Conservation (phyloP, 441 rosid species). For the Pelargonium citronellum region DNA sequence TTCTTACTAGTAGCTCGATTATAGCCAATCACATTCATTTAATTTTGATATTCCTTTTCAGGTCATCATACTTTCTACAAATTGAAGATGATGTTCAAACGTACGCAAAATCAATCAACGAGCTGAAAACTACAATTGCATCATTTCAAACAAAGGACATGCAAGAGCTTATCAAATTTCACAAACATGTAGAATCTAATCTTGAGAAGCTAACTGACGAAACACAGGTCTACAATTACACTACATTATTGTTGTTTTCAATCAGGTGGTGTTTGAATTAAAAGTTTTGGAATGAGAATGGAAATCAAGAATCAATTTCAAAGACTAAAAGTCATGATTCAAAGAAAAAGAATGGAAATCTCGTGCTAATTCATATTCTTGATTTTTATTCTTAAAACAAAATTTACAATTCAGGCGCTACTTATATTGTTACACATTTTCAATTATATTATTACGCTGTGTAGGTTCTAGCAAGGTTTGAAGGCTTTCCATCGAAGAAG, state of each 20-base stretch:
- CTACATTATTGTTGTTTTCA: not conserved
- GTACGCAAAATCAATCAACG: conserved; percentile 2
- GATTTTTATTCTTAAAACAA: too few relatives aligned
- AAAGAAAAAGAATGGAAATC: too few relatives aligned
- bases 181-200: not conserved
- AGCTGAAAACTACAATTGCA: conserved; percentile 12
- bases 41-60: not conserved
- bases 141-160: conserved; percentile 16
- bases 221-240: conserved; percentile 12
- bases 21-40: too few relatives aligned
- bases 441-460: not conserved
- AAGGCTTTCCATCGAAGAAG: conserved; percentile 22
- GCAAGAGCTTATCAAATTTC: conserved; percentile 19
- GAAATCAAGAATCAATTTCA: not conserved
- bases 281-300: not conserved
- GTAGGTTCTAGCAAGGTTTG: conserved; percentile 19
- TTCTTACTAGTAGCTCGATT: too few relatives aligned
- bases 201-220: conserved; percentile 20
- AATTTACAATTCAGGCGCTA: too few relatives aligned
- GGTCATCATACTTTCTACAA: conserved; percentile 22
- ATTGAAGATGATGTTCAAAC: conserved; percentile 18
- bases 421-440: not conserved
- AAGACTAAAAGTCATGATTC: too few relatives aligned
- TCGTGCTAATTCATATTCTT: too few relatives aligned
- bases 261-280: too few relatives aligned